These are phyloP conservation scores for Pichia paraexigua DNA, from an alignment of 805 yeast species.

Conservation along the genomic window DNA sequence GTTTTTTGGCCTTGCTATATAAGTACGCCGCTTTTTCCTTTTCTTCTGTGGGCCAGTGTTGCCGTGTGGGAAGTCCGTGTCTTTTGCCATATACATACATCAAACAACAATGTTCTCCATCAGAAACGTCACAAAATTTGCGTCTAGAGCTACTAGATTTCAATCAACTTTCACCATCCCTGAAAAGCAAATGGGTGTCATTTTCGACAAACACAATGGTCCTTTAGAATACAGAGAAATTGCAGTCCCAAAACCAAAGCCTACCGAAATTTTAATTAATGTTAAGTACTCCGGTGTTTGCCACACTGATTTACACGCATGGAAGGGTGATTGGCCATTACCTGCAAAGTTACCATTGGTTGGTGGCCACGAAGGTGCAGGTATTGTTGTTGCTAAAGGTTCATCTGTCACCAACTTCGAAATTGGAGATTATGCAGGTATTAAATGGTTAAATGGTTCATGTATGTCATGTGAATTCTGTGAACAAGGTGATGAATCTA, in stretches of 20 bases:
- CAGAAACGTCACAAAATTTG: slow-evolving; percentile 10
- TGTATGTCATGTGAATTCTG: slow-evolving; percentile 61
- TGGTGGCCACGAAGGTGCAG: slow-evolving; percentile 73
- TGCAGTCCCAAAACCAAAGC: slow-evolving; percentile 60
- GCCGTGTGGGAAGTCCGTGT: too few relatives aligned
- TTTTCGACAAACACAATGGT: slow-evolving; percentile 60
- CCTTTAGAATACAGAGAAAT: slow-evolving; percentile 60
- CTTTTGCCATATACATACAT: not conserved
- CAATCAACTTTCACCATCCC: slow-evolving; percentile 38
- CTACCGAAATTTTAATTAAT: slow-evolving; percentile 56
- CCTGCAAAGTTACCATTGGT: slow-evolving; percentile 51
- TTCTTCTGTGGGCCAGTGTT: too few relatives aligned
- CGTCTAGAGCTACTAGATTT: slow-evolving; percentile 17
- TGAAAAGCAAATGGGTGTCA: slow-evolving; percentile 59
- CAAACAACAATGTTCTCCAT: not conserved
- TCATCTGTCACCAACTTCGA: slow-evolving; percentile 50
- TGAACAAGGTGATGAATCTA: slow-evolving; percentile 49
- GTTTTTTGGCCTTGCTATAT: not conserved
- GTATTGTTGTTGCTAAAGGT: slow-evolving; percentile 59
- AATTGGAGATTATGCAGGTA: slow-evolving; percentile 59
- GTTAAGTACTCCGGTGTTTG: slow-evolving; percentile 71
- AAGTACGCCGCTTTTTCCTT: not conserved
- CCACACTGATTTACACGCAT: slow-evolving; percentile 69
- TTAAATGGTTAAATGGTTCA: slow-evolving; percentile 63
- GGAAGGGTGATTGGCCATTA: slow-evolving; percentile 69